Base-by-base conservation (phyloP, 2,329 filamentous ascomycete species). In the Xylaria digitata region DNA sequence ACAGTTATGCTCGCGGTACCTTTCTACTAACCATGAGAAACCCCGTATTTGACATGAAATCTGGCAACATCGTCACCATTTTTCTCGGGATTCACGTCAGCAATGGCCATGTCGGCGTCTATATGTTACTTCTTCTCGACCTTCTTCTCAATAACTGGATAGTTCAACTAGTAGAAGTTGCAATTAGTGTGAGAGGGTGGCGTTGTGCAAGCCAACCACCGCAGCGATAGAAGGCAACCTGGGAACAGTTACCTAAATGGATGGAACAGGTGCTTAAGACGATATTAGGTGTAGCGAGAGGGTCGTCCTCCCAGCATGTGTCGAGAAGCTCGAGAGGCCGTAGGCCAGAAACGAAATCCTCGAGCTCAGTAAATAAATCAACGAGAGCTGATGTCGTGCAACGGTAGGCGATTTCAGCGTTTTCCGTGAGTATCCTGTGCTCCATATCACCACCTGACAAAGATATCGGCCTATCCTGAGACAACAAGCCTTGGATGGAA, bases 1-100 rank as follows among this genome's bases (percentile, higher is more conserved):
- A 81, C 83, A 0, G 89, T 78, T 2, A 89, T 79, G 70, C 89
- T 89, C 2, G 88, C 77, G 2, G 89, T 77, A 71, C 89, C 86
- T 69, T 89, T 89, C 86, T 86, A 89, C 75, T 89, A 89, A 0
- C 87, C 86, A 58, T 89, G 87, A 4, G 87, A 79, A 2, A 86
- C 80, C 0, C 84, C 83, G 43, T 85, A 75, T 52, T 77, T 75
- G 17, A 85, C 80, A 45, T 86, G 82, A 63, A 80, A 80, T 8
- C 74, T 75, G 13, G 74, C 57, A 0, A 72, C 65, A 7, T 80
- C 79, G 17, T 82, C 80, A 15, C 80, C 75, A 77, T 65, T 66
- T 57, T 74, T 69, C 2, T 78, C 75, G 0, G 74, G 59, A 8
- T 79, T 75, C 13, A 78, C 69, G 2, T 81, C 68, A 1, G 80